Conservation (phyloP, 306 rosid genomes). For the Aeschynomene evenia region DNA sequence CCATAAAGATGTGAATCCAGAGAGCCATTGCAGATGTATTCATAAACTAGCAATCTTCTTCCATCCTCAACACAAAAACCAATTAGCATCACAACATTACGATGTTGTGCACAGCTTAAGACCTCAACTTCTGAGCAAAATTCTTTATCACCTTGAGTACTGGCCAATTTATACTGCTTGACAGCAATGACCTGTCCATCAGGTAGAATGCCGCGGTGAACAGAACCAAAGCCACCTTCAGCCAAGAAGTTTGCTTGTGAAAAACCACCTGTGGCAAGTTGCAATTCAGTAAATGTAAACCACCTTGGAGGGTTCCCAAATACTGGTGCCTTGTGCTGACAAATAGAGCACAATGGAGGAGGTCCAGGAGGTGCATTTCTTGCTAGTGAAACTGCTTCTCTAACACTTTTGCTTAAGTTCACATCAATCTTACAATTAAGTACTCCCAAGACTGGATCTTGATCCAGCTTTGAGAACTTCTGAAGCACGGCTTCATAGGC, state of each 20-base stretch:
- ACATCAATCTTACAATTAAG: constrained; percentile 53
- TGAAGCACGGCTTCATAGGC: constrained; percentile 57
- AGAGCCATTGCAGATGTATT: constrained; percentile 90
- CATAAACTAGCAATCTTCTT: constrained; percentile 88
- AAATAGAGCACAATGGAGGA: constrained; percentile 92
- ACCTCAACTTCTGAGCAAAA: constrained; percentile 98
- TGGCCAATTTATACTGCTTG: constrained; percentile 85
- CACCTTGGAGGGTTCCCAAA: constrained; percentile 95
- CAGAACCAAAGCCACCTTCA: constrained; percentile 98
- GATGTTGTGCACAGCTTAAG: constrained; percentile 96
- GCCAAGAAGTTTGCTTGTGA: constrained; percentile 87
- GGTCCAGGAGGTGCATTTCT: constrained; percentile 65
- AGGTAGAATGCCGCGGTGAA: constrained; percentile 73
- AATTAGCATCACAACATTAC: constrained; percentile 88
- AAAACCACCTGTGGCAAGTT: constrained; percentile 84
- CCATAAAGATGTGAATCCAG: constrained; percentile 88
- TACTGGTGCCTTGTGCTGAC: constrained; percentile 93
- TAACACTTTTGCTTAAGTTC: constrained; percentile 72
- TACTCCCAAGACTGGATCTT: constrained; percentile 52
- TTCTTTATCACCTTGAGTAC: constrained; percentile 91
- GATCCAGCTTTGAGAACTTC: constrained; percentile 53
- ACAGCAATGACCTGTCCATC: constrained; percentile 87
- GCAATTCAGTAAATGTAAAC: constrained; percentile 84
- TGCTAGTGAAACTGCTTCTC: constrained; percentile 67
- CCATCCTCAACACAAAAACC: constrained; percentile 93